Evolutionary conservation across 208 protist species (phyloP), one percentile per base, ranked within the genome.

Genomic region (Leishmania lainsoni): DNA sequence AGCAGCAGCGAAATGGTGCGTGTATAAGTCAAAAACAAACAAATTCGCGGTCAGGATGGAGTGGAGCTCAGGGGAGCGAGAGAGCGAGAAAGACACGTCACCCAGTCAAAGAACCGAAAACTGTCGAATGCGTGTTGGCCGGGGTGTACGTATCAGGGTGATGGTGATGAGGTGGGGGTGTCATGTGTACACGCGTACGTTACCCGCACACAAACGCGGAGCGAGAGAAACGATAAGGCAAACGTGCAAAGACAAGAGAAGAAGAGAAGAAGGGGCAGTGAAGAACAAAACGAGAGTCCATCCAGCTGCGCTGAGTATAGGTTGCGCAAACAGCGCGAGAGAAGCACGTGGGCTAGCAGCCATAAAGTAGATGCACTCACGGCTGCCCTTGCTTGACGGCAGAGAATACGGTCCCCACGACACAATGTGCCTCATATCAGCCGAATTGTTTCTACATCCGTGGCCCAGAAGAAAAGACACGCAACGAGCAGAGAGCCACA

Each of bases 211-310:
- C 10, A 16, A 68, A 68, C 14, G 29, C 29, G 14, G 58, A 70
- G 32, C 3, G 58, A 70, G 32, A 29, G 32, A 70, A n/a, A 54
- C n/a, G 49, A 39, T 12, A 32, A 5, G 20, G 29, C 22, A 16
- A 39, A 42, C 29, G 29, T 12, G 26, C 51, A 83, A 22, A 35
- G 26, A 20, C 52, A 5, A 20, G 73, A 5, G 10, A 54, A n/a
- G 70, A 17, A 70, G 45, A 81, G 74, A 81, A 17, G 79, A 76
- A 39, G 58, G 49, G 58, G 66, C 10, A 20, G 74, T 32, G 26
- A 6, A 69, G 61, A 68, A 68, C 20, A 12, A 68, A 68, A 39
- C 9, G 14, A 78, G 56, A 32, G 56, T 32, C 32, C 39, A 17
- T 6, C 6, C 58, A 39, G 58, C 35, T 5, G 51, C 17, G 29